phyloP scores from a whole-genome alignment of 2,329 filamentous ascomycete genomes.

The Alternaria burnsii region DNA sequence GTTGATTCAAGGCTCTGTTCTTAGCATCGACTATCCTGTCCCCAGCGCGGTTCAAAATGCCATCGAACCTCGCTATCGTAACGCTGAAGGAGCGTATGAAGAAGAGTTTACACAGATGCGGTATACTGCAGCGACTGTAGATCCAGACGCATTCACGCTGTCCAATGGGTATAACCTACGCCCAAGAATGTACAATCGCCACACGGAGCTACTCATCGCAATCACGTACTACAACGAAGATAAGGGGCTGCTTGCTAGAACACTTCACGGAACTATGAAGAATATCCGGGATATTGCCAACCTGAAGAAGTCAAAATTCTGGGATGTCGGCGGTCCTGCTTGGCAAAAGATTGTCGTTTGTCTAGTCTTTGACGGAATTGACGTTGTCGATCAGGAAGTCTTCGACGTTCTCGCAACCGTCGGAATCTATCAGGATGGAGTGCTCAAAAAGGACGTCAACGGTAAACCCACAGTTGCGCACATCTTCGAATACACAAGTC shows the following conservation, averaged over 20 bases:
- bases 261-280: constrained; percentile 97
- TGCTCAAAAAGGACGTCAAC: constrained; percentile 98
- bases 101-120: constrained; percentile 22
- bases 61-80: not conserved
- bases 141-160: constrained; percentile 97
- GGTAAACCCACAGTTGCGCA: constrained; percentile 96
- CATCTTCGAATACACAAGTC: constrained; percentile 98
- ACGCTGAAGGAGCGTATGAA: not conserved
- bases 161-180: constrained; percentile 99
- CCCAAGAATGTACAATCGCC: constrained; percentile 97
- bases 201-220: constrained; percentile 95
- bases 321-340: constrained; percentile 98
- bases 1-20: not conserved
- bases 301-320: constrained; percentile 98
- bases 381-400: constrained; percentile 94
- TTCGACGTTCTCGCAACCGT: constrained; percentile 92
- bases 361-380: constrained; percentile 96
- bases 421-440: constrained; percentile 96
- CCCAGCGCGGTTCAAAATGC: not conserved
- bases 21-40: not conserved
- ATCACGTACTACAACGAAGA: constrained; percentile 99
- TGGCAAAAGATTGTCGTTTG: constrained; percentile 99
- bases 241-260: constrained; percentile 89
- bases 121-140: constrained; percentile 95
- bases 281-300: constrained; percentile 99